A percentile compares a stretch with the other conserved stretches of the same genome.
These are phyloP conservation scores for Apiotrichum sp. DNA, from an alignment of 1,284 basidiomycete species.

Conservation along the genomic window DNA sequence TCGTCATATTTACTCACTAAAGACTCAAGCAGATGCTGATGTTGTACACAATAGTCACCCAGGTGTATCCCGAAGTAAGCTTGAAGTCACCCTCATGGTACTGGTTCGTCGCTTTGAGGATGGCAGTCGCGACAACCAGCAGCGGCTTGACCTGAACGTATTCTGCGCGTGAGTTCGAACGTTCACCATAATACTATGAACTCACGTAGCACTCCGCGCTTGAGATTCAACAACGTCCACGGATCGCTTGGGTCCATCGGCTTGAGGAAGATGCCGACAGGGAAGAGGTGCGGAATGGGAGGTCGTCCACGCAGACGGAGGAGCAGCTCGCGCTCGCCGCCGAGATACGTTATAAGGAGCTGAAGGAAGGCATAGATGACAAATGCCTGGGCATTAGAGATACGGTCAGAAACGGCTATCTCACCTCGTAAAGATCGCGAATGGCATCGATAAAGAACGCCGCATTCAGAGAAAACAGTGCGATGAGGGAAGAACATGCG, in stretches of 20 bases:
- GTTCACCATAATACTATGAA: slow-evolving; percentile 17
- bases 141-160: slow-evolving; percentile 96
- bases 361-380: slow-evolving; percentile 93
- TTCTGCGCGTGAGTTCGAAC: slow-evolving; percentile 53
- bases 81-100: slow-evolving; percentile 87
- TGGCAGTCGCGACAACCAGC: slow-evolving; percentile 73
- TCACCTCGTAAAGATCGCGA: slow-evolving; percentile 91
- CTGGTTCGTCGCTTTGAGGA: slow-evolving; percentile 77
- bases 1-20: slow-evolving; percentile 30
- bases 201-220: slow-evolving; percentile 88
- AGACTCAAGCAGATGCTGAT: slow-evolving; percentile 50
- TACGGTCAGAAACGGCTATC: slow-evolving; percentile 19
- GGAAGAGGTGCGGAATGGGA: slow-evolving; percentile 80
- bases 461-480: slow-evolving; percentile 86
- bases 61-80: slow-evolving; percentile 81
- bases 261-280: slow-evolving; percentile 64
- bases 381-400: slow-evolving; percentile 61
- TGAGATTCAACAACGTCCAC: slow-evolving; percentile 86
- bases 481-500: slow-evolving; percentile 82
- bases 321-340: slow-evolving; percentile 85
- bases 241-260: slow-evolving; percentile 84
- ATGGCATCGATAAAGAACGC: slow-evolving; percentile 95
- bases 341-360: slow-evolving; percentile 75
- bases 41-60: slow-evolving; percentile 73
- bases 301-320: slow-evolving; percentile 84